Evolutionary conservation across 805 yeast species (phyloP), one percentile per base, ranked within the genome.

Genomic region (Yamadazyma ubonensis): DNA sequence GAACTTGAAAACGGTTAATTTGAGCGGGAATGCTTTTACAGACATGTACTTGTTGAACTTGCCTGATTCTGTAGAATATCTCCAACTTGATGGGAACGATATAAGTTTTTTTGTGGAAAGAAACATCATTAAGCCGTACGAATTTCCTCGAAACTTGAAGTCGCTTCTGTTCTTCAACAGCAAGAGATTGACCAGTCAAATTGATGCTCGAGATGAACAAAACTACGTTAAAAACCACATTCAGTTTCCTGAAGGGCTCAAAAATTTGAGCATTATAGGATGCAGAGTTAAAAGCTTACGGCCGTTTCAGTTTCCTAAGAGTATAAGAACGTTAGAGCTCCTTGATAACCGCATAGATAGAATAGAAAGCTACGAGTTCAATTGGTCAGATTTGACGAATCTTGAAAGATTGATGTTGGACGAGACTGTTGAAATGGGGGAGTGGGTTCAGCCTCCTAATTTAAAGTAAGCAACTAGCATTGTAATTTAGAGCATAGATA

Each of bases 301-400:
- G 3, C 50, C 34, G 30, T 56, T 62, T 39, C 38, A 46, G 23
- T 65, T 67, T 33, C 70, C 71, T 3, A 38, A 42, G n/a, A 43
- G 42, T 18, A 46, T 66, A 33, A 47, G 44, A 3, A 41, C 44
- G 8, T 43, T 67, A 27, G 53, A 55, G 21, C 41, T 66, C 31
- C 42, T 53, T 1, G 57, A 51, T 17, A 61, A 67, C 36, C 38
- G 45, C 4, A 43, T 63, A 19, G 36, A 21, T 10, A 28, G 36
- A 7, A 48, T 65, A 3, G 33, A 46, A 1, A 41, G 41, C 16
- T 39, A 39, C 29, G 23, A 32, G n/a, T 39, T 33, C 25, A 42
- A 40, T 31, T 65, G 70, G 71, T 33, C 33, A 3, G 49, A 52
- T 3, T 44, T 65, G 41, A 27, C 37, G 0, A 50, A 53, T 17